Evolutionary conservation across 257 asterid genomes (phyloP), one percentile per base, ranked within the genome.

Genomic region (Solanum sejunctum): DNA sequence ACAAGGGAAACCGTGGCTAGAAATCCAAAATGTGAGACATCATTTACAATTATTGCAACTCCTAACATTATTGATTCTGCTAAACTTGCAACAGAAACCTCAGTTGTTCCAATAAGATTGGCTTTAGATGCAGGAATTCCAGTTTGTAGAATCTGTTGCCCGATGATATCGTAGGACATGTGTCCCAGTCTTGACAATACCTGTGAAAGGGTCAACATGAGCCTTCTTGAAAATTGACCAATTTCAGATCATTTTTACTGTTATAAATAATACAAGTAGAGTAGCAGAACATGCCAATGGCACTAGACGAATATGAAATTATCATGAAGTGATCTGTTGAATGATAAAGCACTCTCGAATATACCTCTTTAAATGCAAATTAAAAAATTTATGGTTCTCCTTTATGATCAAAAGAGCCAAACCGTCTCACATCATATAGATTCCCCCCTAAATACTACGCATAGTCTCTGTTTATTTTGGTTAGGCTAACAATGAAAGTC

Each of bases 41-140:
- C 98, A 84, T 93, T 96, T 39, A 93, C 98, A 85, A 96, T 88
- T 88, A 95, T 93, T 4, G 95, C 97, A 75, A 96, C 89, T 69
- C 98, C 98, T 51, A 96, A 91, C 98, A 95, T 96, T 60, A 93
- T 80, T 26, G 95, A 93, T 88, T 95, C 99, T 26, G 98, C 98
- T 86, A 96, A 89, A 87, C 99, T 95, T 64, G 98, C 98, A 88
- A 96, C 84, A 52, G 99, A 93, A 86, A 93, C 91, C 91, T 96
- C 99, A 9, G 99, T 96, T 45, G 95, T 87, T 91, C 98, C 98
- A 49, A 96, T 95, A 86, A 96, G 98, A 88, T 95, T 96, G 77
- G 98, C 97, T 92, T 95, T 96, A 54, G 98, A 93, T 80, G 93
- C 93, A 84, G 98, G 99, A 72, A 96, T 95, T 85, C 97, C 98